Conservation (phyloP, 495 filamentous ascomycete genomes). For the Umbilicaria muhlenbergii region DNA sequence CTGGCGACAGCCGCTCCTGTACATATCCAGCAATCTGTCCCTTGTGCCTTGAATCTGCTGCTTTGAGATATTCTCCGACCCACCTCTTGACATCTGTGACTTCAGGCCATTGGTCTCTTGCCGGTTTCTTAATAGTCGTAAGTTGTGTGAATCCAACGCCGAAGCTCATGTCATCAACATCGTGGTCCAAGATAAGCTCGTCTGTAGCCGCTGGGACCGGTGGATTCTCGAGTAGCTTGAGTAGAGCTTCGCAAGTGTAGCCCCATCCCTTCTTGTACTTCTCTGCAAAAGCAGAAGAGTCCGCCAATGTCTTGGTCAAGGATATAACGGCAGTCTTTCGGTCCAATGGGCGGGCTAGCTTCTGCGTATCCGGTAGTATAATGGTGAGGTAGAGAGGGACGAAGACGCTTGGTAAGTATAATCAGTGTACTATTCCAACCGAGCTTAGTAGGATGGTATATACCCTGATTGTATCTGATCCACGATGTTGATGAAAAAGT, state of each 20-base stretch:
- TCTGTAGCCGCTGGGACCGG: constrained; percentile 57
- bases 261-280: constrained; percentile 76
- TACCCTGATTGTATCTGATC: constrained; percentile 66
- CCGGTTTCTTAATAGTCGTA: constrained; percentile 61
- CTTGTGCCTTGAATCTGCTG: constrained; percentile 36
- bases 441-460: constrained; percentile 8
- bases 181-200: constrained; percentile 63
- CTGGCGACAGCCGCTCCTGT: constrained; percentile 38
- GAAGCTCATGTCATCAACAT: constrained; percentile 88
- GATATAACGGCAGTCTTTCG: constrained; percentile 89
- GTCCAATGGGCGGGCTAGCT: constrained; percentile 70
- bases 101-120: constrained; percentile 66
- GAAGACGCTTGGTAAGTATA: constrained; percentile 42
- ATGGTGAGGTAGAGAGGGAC: constrained; percentile 67
- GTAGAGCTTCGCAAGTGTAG: constrained; percentile 67
- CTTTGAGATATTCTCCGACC: constrained; percentile 58
- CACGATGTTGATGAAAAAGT: constrained; percentile 69
- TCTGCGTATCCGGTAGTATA: constrained; percentile 75
- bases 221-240: constrained; percentile 77
- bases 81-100: constrained; percentile 64
- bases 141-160: constrained; percentile 85
- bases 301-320: constrained; percentile 74
- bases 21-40: constrained; percentile 42
- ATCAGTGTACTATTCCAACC: neutral
- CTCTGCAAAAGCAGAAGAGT: constrained; percentile 62